These are phyloP conservation scores for Nakazawaea siamensis DNA, from an alignment of 805 yeast genomes.

Conservation along the genomic window DNA sequence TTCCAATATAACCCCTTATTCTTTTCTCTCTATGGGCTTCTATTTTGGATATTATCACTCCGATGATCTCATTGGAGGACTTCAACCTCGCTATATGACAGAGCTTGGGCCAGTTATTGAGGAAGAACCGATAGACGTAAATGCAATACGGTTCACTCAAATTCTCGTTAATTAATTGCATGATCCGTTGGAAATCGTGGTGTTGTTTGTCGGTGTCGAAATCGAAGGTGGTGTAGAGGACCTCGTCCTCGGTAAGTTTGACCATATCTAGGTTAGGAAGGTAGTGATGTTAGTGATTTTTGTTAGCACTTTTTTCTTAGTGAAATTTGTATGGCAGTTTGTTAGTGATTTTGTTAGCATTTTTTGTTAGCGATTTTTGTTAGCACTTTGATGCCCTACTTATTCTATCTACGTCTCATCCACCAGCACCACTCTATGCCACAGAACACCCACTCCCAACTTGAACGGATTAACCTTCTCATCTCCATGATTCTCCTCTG, in stretches of 20 bases:
- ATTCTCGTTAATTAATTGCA: constrained; percentile 57
- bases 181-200: constrained; percentile 40
- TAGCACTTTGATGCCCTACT: too few relatives aligned
- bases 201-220: constrained; percentile 10
- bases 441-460: constrained; percentile 49
- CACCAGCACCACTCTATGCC: constrained; percentile 57
- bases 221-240: constrained; percentile 1
- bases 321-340: not conserved
- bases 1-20: constrained; percentile 87
- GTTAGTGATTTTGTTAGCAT: not conserved
- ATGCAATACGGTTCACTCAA: constrained; percentile 91
- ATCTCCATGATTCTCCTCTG: constrained; percentile 29
- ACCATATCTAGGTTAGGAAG: too few relatives aligned
- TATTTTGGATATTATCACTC: constrained; percentile 76
- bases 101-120: constrained; percentile 85
- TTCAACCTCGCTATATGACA: constrained; percentile 52
- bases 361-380: not conserved
- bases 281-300: not conserved
- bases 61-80: constrained; percentile 39
- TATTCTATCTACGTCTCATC: constrained; percentile 15
- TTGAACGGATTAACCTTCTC: constrained; percentile 53
- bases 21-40: constrained; percentile 67
- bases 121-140: constrained; percentile 85
- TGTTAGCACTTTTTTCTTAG: not conserved
- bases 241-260: constrained; percentile 3